Base-by-base conservation (phyloP, 768 basidiomycete genomes). In the Lactifluus piperatus region DNA sequence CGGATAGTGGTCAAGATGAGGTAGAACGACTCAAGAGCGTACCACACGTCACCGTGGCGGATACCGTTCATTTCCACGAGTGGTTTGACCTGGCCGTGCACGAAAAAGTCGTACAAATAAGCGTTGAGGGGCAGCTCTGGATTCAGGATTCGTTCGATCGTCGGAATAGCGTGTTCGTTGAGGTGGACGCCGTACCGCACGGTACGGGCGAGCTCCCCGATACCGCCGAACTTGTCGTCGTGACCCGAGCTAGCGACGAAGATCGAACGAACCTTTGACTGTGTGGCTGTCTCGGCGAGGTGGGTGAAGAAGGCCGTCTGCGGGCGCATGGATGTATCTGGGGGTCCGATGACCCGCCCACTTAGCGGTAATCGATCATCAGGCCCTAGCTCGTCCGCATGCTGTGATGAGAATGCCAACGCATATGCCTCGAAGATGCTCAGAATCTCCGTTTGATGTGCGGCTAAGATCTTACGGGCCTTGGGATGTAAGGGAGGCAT, bases 221-320 rank as follows among this genome's bases (percentile, higher is more conserved):
- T 72, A 30, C 71, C 77, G 5, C 58, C 41, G 64, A 85, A 87
- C 1, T 62, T 56, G 65, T 88, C 86, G 29, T 68, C 76, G 54
- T 83, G 83, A 0, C 87, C 86, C 0, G 86, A 88, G 56, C 77
- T 84, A 0, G 86, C 83, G 7, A 82, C 84, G 62, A 87, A 88
- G 5, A 73, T 64, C 1, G 86, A 88, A 9, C 85, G 80, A 29
- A 74, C 76, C 1, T 71, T 65, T 26, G 77, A 70, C 0, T 34
- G 64, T n/a, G 76, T 68, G 7, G 77, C 71, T 0, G 74, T 75
- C 1, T 70, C 60, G 1, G 69, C 66, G 39, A 85, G 71, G 59
- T 76, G 67, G 4, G 68, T 62, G 83, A 76, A 4, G 59, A 64
- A 0, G 72, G 60, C 13, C 41, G 24, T 1, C 51, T 30, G 34